These are phyloP conservation scores for Heterobasidion parviporum DNA, from an alignment of 1,284 basidiomycete species.

Conservation along the genomic window DNA sequence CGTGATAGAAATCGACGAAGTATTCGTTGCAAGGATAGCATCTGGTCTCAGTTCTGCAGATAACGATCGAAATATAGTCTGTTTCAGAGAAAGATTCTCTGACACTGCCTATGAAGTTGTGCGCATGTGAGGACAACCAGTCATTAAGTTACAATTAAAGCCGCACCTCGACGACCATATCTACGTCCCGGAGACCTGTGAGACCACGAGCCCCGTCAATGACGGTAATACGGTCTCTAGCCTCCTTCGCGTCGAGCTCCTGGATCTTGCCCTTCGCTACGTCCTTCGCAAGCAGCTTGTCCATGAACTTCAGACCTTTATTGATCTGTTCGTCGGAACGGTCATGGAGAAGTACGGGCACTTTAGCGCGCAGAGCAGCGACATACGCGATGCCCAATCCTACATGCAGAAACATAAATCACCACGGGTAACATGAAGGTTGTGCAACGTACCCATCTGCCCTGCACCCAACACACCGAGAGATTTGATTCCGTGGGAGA, in stretches of 20 bases:
- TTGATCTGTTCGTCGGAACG: slow-evolving; percentile 47
- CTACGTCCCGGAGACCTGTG: slow-evolving; percentile 61
- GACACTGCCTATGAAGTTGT: slow-evolving; percentile 65
- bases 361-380: slow-evolving; percentile 70
- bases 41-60: slow-evolving; percentile 60
- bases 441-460: slow-evolving; percentile 56
- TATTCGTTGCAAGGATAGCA: slow-evolving; percentile 88
- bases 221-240: slow-evolving; percentile 54
- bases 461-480: slow-evolving; percentile 76
- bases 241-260: slow-evolving; percentile 66
- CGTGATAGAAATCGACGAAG: slow-evolving; percentile 90
- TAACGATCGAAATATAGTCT: slow-evolving; percentile 69
- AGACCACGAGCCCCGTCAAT: slow-evolving; percentile 41
- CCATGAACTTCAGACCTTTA: slow-evolving; percentile 67
- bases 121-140: background rate
- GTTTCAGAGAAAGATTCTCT: slow-evolving; percentile 79
- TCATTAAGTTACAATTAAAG: slow-evolving; percentile 10
- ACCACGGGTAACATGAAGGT: background rate
- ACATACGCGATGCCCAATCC: slow-evolving; percentile 82
- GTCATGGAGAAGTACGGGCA: slow-evolving; percentile 73
- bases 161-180: slow-evolving; percentile 83
- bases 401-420: slow-evolving; percentile 7
- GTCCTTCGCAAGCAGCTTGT: slow-evolving; percentile 83
- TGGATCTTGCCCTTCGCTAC: slow-evolving; percentile 80
- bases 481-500: slow-evolving; percentile 60